phyloP scores from a whole-genome alignment of 2,329 filamentous ascomycete genomes.

The Volutella citrinella region DNA sequence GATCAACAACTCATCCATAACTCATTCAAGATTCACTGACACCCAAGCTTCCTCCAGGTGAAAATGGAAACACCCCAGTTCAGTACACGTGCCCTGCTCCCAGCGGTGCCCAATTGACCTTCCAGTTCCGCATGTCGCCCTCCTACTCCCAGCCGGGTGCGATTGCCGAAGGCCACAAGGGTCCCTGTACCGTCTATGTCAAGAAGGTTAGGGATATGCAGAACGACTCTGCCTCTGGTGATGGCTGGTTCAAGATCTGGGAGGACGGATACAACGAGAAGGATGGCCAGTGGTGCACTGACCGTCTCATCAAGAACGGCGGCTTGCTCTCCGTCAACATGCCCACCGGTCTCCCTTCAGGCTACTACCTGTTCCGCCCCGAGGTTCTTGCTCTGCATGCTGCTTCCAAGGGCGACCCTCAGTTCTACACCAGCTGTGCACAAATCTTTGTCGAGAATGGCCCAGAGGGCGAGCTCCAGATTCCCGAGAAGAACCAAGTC shows the following conservation, averaged over 20 bases:
- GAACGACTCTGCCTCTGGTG: constrained; percentile 51
- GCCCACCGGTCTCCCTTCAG: constrained; percentile 57
- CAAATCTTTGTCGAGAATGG: constrained; percentile 60
- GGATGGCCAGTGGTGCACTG: constrained; percentile 64
- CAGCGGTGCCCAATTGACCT: constrained; percentile 57
- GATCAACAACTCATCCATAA: neutral
- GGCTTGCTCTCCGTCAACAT: constrained; percentile 62
- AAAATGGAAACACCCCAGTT: constrained; percentile 42
- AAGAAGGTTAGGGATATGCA: constrained; percentile 63
- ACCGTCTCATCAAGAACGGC: constrained; percentile 62
- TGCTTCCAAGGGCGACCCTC: constrained; percentile 57
- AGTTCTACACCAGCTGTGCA: constrained; percentile 71
- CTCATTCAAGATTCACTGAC: no score
- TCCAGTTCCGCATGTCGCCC: constrained; percentile 63
- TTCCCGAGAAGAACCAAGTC: constrained; percentile 50
- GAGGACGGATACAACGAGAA: constrained; percentile 61
- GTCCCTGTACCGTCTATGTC: constrained; percentile 71
- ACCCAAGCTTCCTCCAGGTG: no score
- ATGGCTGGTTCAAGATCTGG: constrained; percentile 78
- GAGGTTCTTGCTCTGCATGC: constrained; percentile 69
- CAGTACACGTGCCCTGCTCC: constrained; percentile 46
- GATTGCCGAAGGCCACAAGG: constrained; percentile 61
- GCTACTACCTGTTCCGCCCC: constrained; percentile 69
- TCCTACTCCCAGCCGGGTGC: constrained; percentile 50
- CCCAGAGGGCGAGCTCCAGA: constrained; percentile 43